A percentile compares a stretch with the other conserved stretches of the same genome.
phyloP scores from a whole-genome alignment of 345 rosid genomes.

The Laguncularia racemosa region DNA sequence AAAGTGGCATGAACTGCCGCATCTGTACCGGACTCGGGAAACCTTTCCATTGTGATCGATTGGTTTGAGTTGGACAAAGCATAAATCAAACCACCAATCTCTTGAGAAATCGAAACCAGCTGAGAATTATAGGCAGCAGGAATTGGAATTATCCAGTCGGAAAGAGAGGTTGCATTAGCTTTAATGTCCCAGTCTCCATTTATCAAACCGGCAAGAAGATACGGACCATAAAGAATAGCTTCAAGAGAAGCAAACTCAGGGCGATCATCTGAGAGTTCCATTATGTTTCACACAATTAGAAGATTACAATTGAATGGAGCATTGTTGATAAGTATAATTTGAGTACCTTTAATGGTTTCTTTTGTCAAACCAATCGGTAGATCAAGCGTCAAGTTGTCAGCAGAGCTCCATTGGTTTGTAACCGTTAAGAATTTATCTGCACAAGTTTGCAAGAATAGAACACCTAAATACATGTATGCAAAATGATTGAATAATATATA shows the following conservation, averaged over 20 bases:
- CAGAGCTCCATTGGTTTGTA: constrained; percentile 41
- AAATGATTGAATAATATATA: too few relatives aligned
- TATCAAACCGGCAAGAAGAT: constrained; percentile 66
- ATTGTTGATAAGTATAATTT: background rate
- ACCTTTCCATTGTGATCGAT: constrained; percentile 48
- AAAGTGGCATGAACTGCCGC: constrained; percentile 57
- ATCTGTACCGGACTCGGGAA: constrained; percentile 51
- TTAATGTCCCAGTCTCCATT: constrained; percentile 63
- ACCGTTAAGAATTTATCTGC: constrained; percentile 56
- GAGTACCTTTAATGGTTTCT: constrained; percentile 66
- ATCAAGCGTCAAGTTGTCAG: constrained; percentile 52
- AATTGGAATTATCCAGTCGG: constrained; percentile 57
- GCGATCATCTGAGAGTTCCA: constrained; percentile 54
- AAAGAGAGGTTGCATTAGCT: constrained; percentile 28
- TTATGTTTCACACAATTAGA: background rate
- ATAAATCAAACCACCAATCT: constrained; percentile 29
- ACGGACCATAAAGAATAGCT: constrained; percentile 88
- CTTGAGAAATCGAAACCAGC: constrained; percentile 61
- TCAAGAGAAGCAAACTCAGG: constrained; percentile 54
- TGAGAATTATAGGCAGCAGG: constrained; percentile 42
- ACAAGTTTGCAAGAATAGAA: background rate
- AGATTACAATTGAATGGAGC: background rate
- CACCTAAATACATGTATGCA: too few relatives aligned
- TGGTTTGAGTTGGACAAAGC: constrained; percentile 55
- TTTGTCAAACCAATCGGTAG: constrained; percentile 53